These are phyloP conservation scores for Fomitopsis pulvina DNA, from an alignment of 768 basidiomycete species.

Conservation along the genomic window DNA sequence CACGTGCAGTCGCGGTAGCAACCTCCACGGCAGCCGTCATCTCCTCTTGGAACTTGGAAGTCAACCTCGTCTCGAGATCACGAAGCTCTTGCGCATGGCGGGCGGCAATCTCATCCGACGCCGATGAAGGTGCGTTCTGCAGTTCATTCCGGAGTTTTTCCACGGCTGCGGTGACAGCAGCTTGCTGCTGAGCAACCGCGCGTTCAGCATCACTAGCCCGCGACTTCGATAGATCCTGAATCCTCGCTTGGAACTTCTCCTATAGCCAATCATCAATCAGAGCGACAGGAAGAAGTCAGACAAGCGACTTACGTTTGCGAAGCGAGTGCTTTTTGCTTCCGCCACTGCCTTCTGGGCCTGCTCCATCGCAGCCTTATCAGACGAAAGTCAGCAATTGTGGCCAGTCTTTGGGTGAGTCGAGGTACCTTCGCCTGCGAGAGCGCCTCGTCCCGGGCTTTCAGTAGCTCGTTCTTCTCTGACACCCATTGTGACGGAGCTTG, in stretches of 20 bases:
- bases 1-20: constrained; percentile 34
- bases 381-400: neutral
- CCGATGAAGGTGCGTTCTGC: constrained; percentile 20
- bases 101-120: constrained; percentile 35
- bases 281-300: neutral
- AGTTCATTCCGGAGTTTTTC: constrained; percentile 48
- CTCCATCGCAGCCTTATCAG: constrained; percentile 14
- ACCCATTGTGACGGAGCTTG: constrained; percentile 41
- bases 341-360: constrained; percentile 19
- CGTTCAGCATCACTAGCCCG: constrained; percentile 41
- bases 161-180: constrained; percentile 49
- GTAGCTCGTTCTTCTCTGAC: constrained; percentile 50
- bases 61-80: constrained; percentile 45
- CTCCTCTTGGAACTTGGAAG: constrained; percentile 44
- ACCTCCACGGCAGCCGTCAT: constrained; percentile 48
- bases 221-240: constrained; percentile 45
- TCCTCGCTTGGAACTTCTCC: constrained; percentile 57
- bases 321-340: constrained; percentile 16
- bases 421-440: constrained; percentile 50
- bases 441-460: constrained; percentile 55
- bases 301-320: constrained; percentile 17
- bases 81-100: constrained; percentile 57
- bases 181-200: constrained; percentile 35
- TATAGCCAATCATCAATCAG: constrained; percentile 20
- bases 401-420: neutral